A percentile compares a stretch with the other conserved stretches of the same genome.
Evolutionary conservation across 257 asterid genomes (phyloP).

Genomic region (Dorcoceras hygrometricum): DNA sequence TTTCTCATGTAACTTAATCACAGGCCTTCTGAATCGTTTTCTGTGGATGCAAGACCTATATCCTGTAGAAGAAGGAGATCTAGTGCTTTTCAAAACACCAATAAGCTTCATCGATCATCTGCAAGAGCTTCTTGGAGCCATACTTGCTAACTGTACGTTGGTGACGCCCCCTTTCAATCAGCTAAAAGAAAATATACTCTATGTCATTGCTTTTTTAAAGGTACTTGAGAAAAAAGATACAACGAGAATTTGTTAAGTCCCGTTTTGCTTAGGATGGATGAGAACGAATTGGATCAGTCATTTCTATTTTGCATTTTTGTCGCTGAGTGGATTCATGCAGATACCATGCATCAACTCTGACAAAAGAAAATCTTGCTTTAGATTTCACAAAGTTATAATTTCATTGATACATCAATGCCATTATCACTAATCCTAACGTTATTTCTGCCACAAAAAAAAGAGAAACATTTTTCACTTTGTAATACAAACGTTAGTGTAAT

Average conservation of each 20-base stretch:
- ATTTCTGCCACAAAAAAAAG: no score
- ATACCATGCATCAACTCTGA: constrained; percentile 5
- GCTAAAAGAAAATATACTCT: constrained; percentile 70
- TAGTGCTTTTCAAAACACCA: constrained; percentile 73
- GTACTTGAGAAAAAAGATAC: constrained; percentile 38
- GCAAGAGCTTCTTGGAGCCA: constrained; percentile 86
- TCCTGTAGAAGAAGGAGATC: constrained; percentile 62
- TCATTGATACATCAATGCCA: no score
- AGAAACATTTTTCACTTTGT: no score
- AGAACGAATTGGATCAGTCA: constrained; percentile 10
- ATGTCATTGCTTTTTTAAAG: constrained; percentile 59
- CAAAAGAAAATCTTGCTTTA: background rate
- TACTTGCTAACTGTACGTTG: constrained; percentile 68
- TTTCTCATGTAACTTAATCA: constrained; percentile 29
- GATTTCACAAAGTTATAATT: no score
- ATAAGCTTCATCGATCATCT: constrained; percentile 90
- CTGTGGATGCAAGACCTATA: constrained; percentile 84
- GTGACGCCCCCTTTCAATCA: constrained; percentile 85
- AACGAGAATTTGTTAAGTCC: constrained; percentile 14
- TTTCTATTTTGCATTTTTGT: constrained; percentile 3
- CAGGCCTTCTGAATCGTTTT: constrained; percentile 89
- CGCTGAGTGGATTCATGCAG: constrained; percentile 1
- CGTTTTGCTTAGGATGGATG: constrained; percentile 20
- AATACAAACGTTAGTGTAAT: no score
- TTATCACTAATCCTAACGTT: no score